Conservation (phyloP, 495 filamentous ascomycete species). For the Hypoxylon rickii region DNA sequence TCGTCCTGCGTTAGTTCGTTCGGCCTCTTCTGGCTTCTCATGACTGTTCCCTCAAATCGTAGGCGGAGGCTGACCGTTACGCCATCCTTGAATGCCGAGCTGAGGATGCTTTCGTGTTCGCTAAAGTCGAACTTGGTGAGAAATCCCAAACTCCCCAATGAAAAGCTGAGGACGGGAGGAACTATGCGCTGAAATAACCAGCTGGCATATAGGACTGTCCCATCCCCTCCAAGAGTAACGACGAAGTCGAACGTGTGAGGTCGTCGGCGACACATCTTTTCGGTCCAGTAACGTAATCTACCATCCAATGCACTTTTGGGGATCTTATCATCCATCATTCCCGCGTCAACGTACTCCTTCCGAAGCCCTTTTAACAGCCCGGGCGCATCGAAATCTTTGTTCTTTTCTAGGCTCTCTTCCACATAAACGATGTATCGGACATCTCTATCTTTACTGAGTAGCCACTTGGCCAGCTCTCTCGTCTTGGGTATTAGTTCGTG, state of each 20-base stretch:
- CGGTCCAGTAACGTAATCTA: constrained; percentile 81
- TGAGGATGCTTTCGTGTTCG: constrained; percentile 69
- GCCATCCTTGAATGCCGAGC: constrained; percentile 75
- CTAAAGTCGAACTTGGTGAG: constrained; percentile 95
- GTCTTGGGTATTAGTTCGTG: constrained; percentile 78
- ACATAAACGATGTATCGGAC: constrained; percentile 77
- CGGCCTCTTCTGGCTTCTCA: constrained; percentile 69
- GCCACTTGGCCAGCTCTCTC: constrained; percentile 77
- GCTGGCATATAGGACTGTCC: constrained; percentile 91
- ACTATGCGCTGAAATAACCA: constrained; percentile 99
- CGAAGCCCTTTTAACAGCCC: constrained; percentile 58
- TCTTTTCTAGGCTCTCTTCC: constrained; percentile 71
- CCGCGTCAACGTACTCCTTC: constrained; percentile 35
- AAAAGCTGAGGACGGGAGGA: constrained; percentile 89
- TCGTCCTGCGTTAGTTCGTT: constrained; percentile 28
- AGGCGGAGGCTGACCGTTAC: constrained; percentile 86
- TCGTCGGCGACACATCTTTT: constrained; percentile 70
- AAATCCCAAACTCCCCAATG: constrained; percentile 90
- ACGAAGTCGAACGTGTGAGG: constrained; percentile 94
- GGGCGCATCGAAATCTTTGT: constrained; percentile 70
- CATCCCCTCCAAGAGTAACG: constrained; percentile 93
- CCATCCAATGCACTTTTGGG: constrained; percentile 59
- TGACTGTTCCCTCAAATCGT: constrained; percentile 92
- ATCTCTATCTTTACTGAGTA: constrained; percentile 76
- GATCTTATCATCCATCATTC: constrained; percentile 26